Evolutionary conservation across 441 rosid species (phyloP).

Genomic region (Dalechampia spathulata): DNA sequence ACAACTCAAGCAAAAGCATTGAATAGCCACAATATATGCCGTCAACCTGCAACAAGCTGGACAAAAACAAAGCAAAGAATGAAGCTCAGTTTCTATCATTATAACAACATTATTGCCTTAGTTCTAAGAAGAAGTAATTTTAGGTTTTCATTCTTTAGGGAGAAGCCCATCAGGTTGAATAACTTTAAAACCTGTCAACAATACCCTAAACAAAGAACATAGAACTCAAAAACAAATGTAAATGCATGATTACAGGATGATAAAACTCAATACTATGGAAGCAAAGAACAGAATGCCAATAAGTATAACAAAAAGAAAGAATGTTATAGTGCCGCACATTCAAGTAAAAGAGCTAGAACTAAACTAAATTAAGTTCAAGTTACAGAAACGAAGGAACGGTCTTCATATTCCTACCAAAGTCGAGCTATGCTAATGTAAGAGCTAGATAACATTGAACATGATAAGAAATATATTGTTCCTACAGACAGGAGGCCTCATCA

Average conservation of each 20-base stretch:
- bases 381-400: constrained; percentile 16
- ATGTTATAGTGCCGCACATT: constrained; percentile 8
- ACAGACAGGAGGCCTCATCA: constrained; percentile 36
- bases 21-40: constrained; percentile 6
- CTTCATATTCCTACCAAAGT: constrained; percentile 12
- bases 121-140: too few relatives aligned
- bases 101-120: constrained; percentile 4
- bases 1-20: constrained; percentile 8
- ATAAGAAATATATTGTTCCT: constrained; percentile 34
- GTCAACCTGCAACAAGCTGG: constrained; percentile 29
- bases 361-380: constrained; percentile 29
- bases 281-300: neutral
- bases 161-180: constrained; percentile 22
- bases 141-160: too few relatives aligned
- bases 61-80: constrained; percentile 16
- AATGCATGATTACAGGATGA: too few relatives aligned
- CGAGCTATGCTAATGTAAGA: constrained; percentile 22
- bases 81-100: constrained; percentile 19
- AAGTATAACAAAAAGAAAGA: constrained; percentile 16
- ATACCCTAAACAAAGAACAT: too few relatives aligned
- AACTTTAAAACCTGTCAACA: constrained; percentile 30
- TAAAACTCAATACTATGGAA: constrained; percentile 2
- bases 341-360: constrained; percentile 22
- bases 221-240: too few relatives aligned
- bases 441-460: constrained; percentile 36